These are phyloP conservation scores for Phlyctochytrium bullatum DNA, from an alignment of 192 early-diverging fungal genomes.

Conservation along the genomic window DNA sequence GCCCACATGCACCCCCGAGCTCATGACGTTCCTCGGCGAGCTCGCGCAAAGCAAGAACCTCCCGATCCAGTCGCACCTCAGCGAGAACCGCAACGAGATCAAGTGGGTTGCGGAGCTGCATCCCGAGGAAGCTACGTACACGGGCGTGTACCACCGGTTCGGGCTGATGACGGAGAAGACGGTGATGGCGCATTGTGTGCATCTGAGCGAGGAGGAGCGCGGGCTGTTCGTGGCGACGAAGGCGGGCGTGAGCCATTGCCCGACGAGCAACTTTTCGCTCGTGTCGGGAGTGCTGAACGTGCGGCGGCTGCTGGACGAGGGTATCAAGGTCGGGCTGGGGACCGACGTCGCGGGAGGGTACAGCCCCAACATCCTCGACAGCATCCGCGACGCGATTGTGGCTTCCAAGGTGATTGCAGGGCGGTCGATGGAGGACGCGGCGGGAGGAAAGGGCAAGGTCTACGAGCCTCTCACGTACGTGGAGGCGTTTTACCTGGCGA, in stretches of 20 bases:
- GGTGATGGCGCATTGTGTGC: slow-evolving; percentile 93
- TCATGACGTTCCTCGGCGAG: slow-evolving; percentile 67
- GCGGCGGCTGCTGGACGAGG: slow-evolving; percentile 64
- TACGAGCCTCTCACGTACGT: slow-evolving; percentile 57
- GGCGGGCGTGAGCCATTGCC: slow-evolving; percentile 86
- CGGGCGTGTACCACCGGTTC: slow-evolving; percentile 71
- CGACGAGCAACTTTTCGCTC: slow-evolving; percentile 87
- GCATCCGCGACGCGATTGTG: slow-evolving; percentile 76
- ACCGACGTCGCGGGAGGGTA: slow-evolving; percentile 93
- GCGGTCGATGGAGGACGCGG: slow-evolving; percentile 12
- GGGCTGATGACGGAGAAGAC: slow-evolving; percentile 70
- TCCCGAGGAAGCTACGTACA: slow-evolving; percentile 66
- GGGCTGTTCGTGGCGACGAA: slow-evolving; percentile 58
- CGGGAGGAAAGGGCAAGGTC: slow-evolving; percentile 12
- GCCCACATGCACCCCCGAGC: slow-evolving; percentile 69
- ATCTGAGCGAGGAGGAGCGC: slow-evolving; percentile 74
- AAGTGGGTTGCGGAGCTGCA: slow-evolving; percentile 71
- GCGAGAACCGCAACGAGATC: slow-evolving; percentile 81
- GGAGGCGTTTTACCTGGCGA: slow-evolving; percentile 85
- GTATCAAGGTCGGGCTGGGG: slow-evolving; percentile 86
- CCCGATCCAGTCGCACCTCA: slow-evolving; percentile 90
- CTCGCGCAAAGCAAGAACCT: slow-evolving; percentile 61
- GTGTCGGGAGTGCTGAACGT: slow-evolving; percentile 80
- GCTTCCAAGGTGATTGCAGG: slow-evolving; percentile 68
- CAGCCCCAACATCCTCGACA: slow-evolving; percentile 79